Evolutionary conservation across 2,329 filamentous ascomycete species (phyloP), one percentile per base, ranked within the genome.

Genomic region (Thelonectria olida): DNA sequence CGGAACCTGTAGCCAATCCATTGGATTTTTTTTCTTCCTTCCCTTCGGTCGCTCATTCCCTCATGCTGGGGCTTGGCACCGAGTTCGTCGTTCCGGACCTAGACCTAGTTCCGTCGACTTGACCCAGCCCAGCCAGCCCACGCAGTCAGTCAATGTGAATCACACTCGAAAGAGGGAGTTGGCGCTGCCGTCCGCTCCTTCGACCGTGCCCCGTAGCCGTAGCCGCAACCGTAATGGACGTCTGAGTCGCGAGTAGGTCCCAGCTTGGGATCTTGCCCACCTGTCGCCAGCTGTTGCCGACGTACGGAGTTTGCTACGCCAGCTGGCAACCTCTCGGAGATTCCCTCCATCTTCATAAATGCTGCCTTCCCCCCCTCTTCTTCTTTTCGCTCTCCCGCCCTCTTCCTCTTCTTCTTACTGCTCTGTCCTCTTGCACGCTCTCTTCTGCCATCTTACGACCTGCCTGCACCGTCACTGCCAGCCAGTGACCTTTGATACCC

Each of bases 401-500:
- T 57, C 50, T 49, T 48, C 53, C 58, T 63, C 54, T 55, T 61
- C 54, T 49, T 66, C 61, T 57, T 62, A 47, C 57, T 67, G 58
- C 66, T 66, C 63, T 67, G 62, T 65, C 66, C 66, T 68, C 65
- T 65, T 68, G 66, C 67, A 64, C 67, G 67, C 65, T 65, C 67
- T 64, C 65, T 63, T 63, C 62, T 55, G 56, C 62, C 56, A 65
- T 62, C 58, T 59, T 49, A 66, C 64, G 58, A 56, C 44, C 27
- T 67, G 65, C 55, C 45, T 41, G 60, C 48, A 39, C 58, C 60
- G 53, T 62, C 65, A 63, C 63, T 71, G 68, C 67, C 63, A 73
- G 69, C 66, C 65, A 74, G 69, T 68, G 62, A 62, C 61, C 58
- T 66, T 68, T 66, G 63, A 72, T 67, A 64, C 67, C 68, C 28